These are phyloP conservation scores for Sordariomycetes sp. DNA, from an alignment of 2,329 filamentous ascomycete genomes.

Conservation along the genomic window DNA sequence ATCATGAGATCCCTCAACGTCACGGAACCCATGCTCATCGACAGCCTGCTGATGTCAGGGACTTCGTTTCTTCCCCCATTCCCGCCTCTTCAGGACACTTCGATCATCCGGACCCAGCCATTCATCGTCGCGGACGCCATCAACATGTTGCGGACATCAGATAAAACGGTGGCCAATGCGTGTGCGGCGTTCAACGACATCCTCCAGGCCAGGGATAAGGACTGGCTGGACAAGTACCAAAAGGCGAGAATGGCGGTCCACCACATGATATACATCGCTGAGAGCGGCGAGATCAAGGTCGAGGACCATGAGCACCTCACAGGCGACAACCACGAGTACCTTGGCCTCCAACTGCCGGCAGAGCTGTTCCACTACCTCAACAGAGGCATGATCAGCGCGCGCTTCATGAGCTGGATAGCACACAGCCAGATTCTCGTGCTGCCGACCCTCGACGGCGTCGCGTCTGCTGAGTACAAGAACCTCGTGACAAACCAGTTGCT, in stretches of 20 bases:
- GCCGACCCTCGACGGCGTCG: slow-evolving; percentile 77
- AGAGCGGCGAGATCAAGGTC: slow-evolving; percentile 66
- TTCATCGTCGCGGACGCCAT: slow-evolving; percentile 65
- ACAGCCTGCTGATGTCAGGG: slow-evolving; percentile 74
- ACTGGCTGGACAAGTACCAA: slow-evolving; percentile 79
- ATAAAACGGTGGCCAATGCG: slow-evolving; percentile 60
- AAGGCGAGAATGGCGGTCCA: slow-evolving; percentile 77
- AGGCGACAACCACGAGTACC: slow-evolving; percentile 76
- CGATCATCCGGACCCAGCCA: slow-evolving; percentile 41
- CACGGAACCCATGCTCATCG: slow-evolving; percentile 64
- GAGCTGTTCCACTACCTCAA: slow-evolving; percentile 89
- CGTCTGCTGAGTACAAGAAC: slow-evolving; percentile 68
- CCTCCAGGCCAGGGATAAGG: slow-evolving; percentile 55
- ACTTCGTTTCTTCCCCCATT: slow-evolving; percentile 71
- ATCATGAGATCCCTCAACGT: slow-evolving; percentile 60
- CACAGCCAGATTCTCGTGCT: slow-evolving; percentile 67
- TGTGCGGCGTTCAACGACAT: slow-evolving; percentile 76
- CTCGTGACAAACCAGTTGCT: slow-evolving; percentile 67
- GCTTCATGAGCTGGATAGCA: slow-evolving; percentile 72
- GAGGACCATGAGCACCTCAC: slow-evolving; percentile 66
- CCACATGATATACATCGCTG: slow-evolving; percentile 74
- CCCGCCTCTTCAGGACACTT: slow-evolving; percentile 58
- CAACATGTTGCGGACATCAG: slow-evolving; percentile 59
- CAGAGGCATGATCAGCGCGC: slow-evolving; percentile 66
- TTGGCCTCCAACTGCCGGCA: slow-evolving; percentile 79